A percentile compares a stretch with the other conserved stretches of the same genome.
phyloP scores from a whole-genome alignment of 192 early-diverging fungal genomes.

The Backusella westeae region DNA sequence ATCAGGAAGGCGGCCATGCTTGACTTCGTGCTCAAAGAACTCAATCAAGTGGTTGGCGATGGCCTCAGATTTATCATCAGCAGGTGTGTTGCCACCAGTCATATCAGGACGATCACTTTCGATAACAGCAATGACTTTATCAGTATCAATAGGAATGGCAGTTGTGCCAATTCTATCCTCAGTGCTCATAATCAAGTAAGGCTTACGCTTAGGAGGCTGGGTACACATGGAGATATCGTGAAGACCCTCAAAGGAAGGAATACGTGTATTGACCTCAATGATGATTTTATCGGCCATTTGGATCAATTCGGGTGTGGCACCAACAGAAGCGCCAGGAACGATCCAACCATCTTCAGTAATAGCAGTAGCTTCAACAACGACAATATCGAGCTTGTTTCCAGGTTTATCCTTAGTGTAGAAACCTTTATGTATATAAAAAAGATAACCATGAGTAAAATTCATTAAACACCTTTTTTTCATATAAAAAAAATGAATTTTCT shows the following conservation, averaged over 20 bases:
- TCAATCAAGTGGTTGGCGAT: slow-evolving; percentile 41
- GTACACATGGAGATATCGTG: slow-evolving; percentile 35
- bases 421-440: slow-evolving; percentile 11
- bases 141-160: slow-evolving; percentile 38
- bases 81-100: slow-evolving; percentile 29
- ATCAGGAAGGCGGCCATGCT: slow-evolving; percentile 35
- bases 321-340: slow-evolving; percentile 42
- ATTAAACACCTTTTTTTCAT: neutral
- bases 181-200: slow-evolving; percentile 38
- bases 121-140: slow-evolving; percentile 39
- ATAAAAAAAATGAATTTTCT: neutral
- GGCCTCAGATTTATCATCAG: slow-evolving; percentile 24
- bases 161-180: slow-evolving; percentile 38
- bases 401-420: slow-evolving; percentile 38
- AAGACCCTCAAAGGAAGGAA: slow-evolving; percentile 44
- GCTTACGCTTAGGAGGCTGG: slow-evolving; percentile 38
- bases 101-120: slow-evolving; percentile 35
- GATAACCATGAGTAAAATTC: neutral
- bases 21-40: slow-evolving; percentile 41
- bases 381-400: slow-evolving; percentile 37
- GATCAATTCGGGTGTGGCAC: slow-evolving; percentile 40
- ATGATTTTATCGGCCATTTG: slow-evolving; percentile 43
- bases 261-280: slow-evolving; percentile 42
- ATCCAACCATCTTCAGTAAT: slow-evolving; percentile 42
- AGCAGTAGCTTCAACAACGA: slow-evolving; percentile 41